These are phyloP conservation scores for Mimosa bimucronata DNA, from an alignment of 306 rosid species.

Conservation along the genomic window DNA sequence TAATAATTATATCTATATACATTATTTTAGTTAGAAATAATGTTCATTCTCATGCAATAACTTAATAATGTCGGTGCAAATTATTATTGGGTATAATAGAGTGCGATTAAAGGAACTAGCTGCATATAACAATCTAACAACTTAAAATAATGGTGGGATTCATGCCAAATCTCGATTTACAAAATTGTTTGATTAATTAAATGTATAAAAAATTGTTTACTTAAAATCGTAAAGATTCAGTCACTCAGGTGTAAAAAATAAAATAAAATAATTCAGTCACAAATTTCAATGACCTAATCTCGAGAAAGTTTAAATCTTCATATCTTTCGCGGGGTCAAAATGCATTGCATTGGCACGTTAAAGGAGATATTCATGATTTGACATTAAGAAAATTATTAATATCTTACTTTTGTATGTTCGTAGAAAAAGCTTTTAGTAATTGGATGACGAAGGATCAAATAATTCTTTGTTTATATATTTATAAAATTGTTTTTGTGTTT, in stretches of 20 bases:
- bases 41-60: background rate
- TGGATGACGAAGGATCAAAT: background rate
- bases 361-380: constrained; percentile 1
- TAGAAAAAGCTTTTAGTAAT: background rate
- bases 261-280: no score
- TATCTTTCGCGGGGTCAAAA: background rate
- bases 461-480: background rate
- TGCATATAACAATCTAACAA: background rate
- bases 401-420: background rate
- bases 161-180: background rate
- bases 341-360: background rate
- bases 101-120: background rate
- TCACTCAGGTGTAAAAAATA: no score
- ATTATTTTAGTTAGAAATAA: background rate
- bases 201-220: no score
- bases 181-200: no score
- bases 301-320: background rate
- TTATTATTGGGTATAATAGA: background rate
- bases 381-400: background rate
- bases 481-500: background rate
- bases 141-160: background rate
- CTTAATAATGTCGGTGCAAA: background rate
- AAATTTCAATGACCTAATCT: background rate
- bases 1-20: no score
- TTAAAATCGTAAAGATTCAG: no score